phyloP scores from a whole-genome alignment of 1,284 basidiomycete species.

The Moesziomyces antarcticus region DNA sequence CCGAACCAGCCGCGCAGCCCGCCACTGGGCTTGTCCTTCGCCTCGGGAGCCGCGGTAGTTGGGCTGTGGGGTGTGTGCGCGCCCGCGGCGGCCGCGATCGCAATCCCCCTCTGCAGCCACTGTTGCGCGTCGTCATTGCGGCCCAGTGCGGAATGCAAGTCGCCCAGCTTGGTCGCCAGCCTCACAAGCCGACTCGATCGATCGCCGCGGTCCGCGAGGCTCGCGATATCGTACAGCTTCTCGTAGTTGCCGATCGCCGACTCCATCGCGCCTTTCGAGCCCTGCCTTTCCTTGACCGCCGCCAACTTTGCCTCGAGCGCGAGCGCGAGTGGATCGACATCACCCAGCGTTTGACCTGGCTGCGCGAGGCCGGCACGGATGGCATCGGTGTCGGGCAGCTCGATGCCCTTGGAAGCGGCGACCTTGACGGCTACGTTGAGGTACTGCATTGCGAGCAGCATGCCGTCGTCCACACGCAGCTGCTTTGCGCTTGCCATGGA shows the following conservation, averaged over 20 bases:
- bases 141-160: slow-evolving; percentile 38
- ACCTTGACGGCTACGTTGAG: slow-evolving; percentile 46
- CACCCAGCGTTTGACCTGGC: slow-evolving; percentile 31
- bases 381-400: slow-evolving; percentile 49
- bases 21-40: not conserved
- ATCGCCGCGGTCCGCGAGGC: slow-evolving; percentile 1
- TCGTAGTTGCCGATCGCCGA: slow-evolving; percentile 37
- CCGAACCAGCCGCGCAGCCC: slow-evolving; percentile 18
- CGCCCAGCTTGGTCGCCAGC: slow-evolving; percentile 58
- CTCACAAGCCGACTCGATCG: slow-evolving; percentile 34
- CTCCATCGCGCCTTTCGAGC: slow-evolving; percentile 21
- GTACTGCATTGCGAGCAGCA: slow-evolving; percentile 52
- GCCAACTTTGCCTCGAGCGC: slow-evolving; percentile 37
- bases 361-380: slow-evolving; percentile 23
- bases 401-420: slow-evolving; percentile 50
- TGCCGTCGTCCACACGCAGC: slow-evolving; percentile 42
- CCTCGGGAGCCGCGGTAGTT: not conserved
- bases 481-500: slow-evolving; percentile 28
- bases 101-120: slow-evolving; percentile 49
- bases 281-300: slow-evolving; percentile 43
- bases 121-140: slow-evolving; percentile 34
- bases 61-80: slow-evolving; percentile 6
- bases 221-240: slow-evolving; percentile 32
- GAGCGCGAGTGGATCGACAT: slow-evolving; percentile 41
- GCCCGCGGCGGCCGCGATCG: slow-evolving; percentile 36